Percentiles rank a stretch among this genome's conserved stretches.
Evolutionary conservation across 2,329 filamentous ascomycete species (phyloP).

Genomic region (Arthrobotrys conoides): DNA sequence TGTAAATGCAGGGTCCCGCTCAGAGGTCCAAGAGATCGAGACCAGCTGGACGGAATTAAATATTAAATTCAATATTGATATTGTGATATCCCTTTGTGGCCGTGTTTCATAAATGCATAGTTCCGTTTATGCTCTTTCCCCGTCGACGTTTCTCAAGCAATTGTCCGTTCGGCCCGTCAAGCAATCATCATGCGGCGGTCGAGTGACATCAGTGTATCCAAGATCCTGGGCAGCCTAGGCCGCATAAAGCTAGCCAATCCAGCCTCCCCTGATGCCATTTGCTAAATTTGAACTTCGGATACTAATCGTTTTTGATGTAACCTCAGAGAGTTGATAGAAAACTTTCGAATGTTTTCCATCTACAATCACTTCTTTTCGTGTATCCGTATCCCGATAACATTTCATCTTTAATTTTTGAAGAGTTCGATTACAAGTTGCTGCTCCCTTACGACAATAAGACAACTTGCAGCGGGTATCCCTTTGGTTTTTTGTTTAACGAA

Average conservation of each 20-base stretch:
- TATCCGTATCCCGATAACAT: background rate
- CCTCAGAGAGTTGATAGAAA: background rate
- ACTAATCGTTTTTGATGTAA: slow-evolving; percentile 13
- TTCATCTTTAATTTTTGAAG: background rate
- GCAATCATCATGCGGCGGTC: slow-evolving; percentile 16
- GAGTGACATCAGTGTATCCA: slow-evolving; percentile 18
- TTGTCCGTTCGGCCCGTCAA: slow-evolving; percentile 10
- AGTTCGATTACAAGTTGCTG: background rate
- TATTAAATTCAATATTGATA: slow-evolving; percentile 3
- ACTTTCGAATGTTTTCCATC: slow-evolving; percentile 14
- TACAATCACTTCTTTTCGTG: slow-evolving; percentile 12
- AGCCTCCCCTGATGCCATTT: slow-evolving; percentile 29
- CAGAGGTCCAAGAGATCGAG: background rate
- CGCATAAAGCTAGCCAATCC: slow-evolving; percentile 17
- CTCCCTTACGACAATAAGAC: background rate
- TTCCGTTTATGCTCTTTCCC: background rate
- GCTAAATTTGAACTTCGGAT: slow-evolving; percentile 26
- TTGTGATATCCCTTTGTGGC: background rate
- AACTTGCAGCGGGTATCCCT: background rate
- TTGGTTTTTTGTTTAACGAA: slow-evolving; percentile 5
- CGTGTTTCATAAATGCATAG: background rate
- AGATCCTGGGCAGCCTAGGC: slow-evolving; percentile 17
- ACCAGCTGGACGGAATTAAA: background rate
- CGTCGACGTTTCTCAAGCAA: slow-evolving; percentile 7
- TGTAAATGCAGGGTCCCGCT: slow-evolving; percentile 6